Evolutionary conservation across 2,329 filamentous ascomycete genomes (phyloP).

Genomic region (Myriangium duriaei): DNA sequence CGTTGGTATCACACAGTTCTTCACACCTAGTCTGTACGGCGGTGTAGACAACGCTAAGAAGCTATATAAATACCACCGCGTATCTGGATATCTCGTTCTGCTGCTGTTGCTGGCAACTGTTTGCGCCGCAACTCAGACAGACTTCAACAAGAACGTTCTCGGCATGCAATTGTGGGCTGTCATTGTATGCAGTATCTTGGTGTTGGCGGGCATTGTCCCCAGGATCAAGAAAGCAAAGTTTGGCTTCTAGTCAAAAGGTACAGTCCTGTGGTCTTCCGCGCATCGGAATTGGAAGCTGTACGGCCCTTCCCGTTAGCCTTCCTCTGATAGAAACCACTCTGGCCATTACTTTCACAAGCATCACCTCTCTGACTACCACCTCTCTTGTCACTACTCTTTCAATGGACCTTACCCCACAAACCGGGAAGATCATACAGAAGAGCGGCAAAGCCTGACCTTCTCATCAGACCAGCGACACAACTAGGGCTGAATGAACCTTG

Average conservation of each 20-base stretch:
- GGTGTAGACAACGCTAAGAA: slow-evolving; percentile 66
- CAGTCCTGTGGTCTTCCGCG: too few relatives aligned
- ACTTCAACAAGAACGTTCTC: slow-evolving; percentile 56
- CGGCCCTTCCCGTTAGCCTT: too few relatives aligned
- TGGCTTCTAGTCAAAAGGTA: slow-evolving; percentile 30
- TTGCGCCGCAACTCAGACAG: slow-evolving; percentile 61
- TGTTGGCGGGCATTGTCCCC: slow-evolving; percentile 60
- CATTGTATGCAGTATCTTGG: slow-evolving; percentile 50
- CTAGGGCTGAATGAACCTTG: too few relatives aligned
- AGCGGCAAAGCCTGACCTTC: too few relatives aligned
- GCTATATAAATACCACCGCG: slow-evolving; percentile 82
- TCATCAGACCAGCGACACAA: too few relatives aligned
- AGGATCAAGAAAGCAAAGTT: slow-evolving; percentile 76
- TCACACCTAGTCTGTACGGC: slow-evolving; percentile 60
- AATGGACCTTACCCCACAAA: too few relatives aligned
- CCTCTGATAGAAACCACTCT: too few relatives aligned
- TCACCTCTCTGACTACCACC: too few relatives aligned
- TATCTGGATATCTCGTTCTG: slow-evolving; percentile 61
- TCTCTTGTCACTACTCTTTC: too few relatives aligned
- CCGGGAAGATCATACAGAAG: too few relatives aligned
- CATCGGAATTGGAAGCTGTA: too few relatives aligned
- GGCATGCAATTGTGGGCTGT: slow-evolving; percentile 67
- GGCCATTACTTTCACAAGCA: too few relatives aligned
- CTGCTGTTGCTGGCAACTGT: slow-evolving; percentile 62
- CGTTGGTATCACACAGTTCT: slow-evolving; percentile 76